Evolutionary conservation across 78 protist genomes (phyloP).

Genomic region (Planoprotostelium fungivorum): DNA sequence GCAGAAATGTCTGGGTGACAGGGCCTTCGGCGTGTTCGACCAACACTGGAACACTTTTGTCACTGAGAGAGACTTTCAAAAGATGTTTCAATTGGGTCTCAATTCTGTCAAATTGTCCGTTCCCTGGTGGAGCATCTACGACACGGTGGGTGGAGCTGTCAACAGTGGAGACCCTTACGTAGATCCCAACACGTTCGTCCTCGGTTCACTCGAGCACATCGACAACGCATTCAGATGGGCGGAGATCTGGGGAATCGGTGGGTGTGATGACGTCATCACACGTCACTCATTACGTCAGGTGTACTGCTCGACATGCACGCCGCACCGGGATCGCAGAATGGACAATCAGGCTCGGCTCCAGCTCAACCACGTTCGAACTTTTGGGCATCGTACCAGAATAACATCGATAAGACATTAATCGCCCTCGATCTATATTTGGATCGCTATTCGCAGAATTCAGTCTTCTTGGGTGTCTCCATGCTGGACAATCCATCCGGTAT

Average conservation of each 20-base stretch:
- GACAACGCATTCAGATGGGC: background rate
- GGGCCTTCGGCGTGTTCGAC: background rate
- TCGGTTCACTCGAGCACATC: background rate
- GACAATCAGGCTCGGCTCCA: background rate
- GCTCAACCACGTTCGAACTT: background rate
- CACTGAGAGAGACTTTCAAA: background rate
- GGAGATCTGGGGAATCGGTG: background rate
- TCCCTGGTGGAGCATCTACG: background rate
- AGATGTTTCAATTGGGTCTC: background rate
- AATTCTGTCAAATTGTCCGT: background rate
- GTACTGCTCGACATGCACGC: background rate
- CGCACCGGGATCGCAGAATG: background rate
- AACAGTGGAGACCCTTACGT: background rate
- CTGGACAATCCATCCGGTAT: too few relatives aligned
- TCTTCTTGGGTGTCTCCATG: background rate
- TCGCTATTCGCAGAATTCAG: background rate
- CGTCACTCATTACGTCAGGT: background rate
- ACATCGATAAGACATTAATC: background rate
- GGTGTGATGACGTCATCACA: background rate
- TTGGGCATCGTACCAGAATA: background rate
- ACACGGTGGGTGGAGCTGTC: background rate
- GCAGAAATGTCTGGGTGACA: background rate
- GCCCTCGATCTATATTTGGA: background rate
- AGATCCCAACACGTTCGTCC: background rate
- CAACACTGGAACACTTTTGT: background rate